Conservation (phyloP, 495 filamentous ascomycete genomes). For the Melanomma pulvis-pyrius region DNA sequence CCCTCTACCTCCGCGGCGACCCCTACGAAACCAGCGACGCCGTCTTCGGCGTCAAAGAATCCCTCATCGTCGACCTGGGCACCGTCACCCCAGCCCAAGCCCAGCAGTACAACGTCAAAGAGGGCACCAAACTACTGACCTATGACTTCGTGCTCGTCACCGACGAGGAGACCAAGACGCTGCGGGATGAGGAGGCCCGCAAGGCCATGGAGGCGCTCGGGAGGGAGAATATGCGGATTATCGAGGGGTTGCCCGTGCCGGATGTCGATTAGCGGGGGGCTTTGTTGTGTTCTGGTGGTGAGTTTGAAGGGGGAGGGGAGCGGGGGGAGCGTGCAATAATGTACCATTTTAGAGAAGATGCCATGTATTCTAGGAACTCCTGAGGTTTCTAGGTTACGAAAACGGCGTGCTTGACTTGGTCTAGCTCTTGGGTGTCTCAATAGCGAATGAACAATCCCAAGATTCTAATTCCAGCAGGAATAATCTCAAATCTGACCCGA, state of each 20-base stretch:
- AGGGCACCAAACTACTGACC: slow-evolving; percentile 58
- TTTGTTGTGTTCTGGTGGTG: too few species aligned
- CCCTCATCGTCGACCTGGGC: slow-evolving; percentile 72
- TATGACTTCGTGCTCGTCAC: slow-evolving; percentile 79
- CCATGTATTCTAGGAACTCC: too few species aligned
- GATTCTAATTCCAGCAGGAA: too few species aligned
- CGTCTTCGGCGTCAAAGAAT: slow-evolving; percentile 91
- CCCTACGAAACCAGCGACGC: slow-evolving; percentile 90
- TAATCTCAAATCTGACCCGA: too few species aligned
- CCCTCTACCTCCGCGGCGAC: slow-evolving; percentile 80
- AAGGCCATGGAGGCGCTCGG: slow-evolving; percentile 74
- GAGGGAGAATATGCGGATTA: slow-evolving; percentile 68
- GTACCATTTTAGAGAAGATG: too few species aligned
- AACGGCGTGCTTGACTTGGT: too few species aligned
- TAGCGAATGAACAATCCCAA: too few species aligned
- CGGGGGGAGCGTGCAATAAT: too few species aligned
- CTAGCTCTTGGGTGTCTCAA: too few species aligned
- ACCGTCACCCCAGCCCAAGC: slow-evolving; percentile 64
- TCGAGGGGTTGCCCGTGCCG: slow-evolving; percentile 81
- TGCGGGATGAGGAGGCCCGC: slow-evolving; percentile 71
- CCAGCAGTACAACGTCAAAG: slow-evolving; percentile 58
- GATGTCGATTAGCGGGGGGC: slow-evolving; percentile 57
- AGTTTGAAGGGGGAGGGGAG: too few species aligned
- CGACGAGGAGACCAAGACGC: slow-evolving; percentile 67
- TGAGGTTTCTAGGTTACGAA: too few species aligned